These are phyloP conservation scores for Dactylorhiza incarnata DNA, from an alignment of 106 monocot species.

Conservation along the genomic window DNA sequence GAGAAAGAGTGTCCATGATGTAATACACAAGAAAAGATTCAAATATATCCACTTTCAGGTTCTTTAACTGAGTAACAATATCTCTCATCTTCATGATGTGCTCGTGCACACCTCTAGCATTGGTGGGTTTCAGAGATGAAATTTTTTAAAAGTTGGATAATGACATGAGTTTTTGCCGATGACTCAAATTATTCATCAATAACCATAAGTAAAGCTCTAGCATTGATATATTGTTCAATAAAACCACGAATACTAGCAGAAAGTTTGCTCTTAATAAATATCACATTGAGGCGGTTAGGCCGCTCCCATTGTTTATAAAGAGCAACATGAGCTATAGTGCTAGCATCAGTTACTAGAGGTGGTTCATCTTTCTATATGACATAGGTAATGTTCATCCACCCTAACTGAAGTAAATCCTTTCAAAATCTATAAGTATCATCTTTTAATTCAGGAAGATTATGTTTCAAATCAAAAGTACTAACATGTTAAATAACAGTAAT, in stretches of 20 bases:
- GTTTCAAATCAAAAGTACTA: no score
- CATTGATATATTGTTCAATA: neutral
- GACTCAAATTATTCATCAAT: constrained; percentile 10
- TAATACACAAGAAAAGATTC: constrained; percentile 5
- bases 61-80: no score
- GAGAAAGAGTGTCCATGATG: constrained; percentile 2
- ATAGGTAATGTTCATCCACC: no score
- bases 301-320: no score
- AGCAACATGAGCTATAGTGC: neutral
- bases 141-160: constrained; percentile 5
- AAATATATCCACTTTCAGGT: neutral
- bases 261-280: neutral
- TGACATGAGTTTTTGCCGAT: constrained; percentile 4
- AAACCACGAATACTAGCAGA: constrained; percentile 3
- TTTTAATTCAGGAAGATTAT: no score
- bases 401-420: no score
- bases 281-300: no score
- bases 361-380: no score
- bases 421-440: no score
- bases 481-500: no score
- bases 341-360: neutral
- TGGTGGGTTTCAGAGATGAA: neutral
- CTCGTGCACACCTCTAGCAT: no score
- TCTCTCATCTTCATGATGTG: constrained; percentile 9
- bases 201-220: neutral